phyloP scores from a whole-genome alignment of 164 flowering plant species.

The Annona cherimola region DNA sequence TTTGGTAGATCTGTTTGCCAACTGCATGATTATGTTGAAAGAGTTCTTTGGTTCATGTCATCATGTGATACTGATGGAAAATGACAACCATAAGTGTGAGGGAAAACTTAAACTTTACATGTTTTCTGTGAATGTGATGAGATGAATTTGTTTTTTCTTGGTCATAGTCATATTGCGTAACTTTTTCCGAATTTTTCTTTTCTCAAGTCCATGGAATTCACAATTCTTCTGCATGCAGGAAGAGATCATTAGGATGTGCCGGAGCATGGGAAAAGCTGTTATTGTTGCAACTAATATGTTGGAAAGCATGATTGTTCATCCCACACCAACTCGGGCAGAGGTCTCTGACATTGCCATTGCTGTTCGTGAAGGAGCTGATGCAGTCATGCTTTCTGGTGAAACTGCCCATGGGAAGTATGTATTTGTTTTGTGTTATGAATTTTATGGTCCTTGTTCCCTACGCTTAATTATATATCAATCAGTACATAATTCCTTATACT shows the following conservation, averaged over 20 bases:
- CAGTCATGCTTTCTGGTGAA: slow-evolving; percentile 93
- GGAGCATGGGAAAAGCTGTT: slow-evolving; percentile 87
- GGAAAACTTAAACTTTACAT: not conserved
- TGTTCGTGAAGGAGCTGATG: slow-evolving; percentile 88
- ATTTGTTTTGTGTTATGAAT: not conserved
- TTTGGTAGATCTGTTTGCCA: not conserved
- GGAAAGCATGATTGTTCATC: slow-evolving; percentile 93
- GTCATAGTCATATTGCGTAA: not conserved
- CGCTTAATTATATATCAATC: too few relatives aligned
- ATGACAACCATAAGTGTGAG: too few relatives aligned
- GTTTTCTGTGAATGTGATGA: not conserved
- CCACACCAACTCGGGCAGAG: slow-evolving; percentile 91
- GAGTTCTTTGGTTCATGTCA: not conserved
- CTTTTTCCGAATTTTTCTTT: not conserved
- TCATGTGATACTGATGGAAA: too few relatives aligned
- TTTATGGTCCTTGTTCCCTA: too few relatives aligned
- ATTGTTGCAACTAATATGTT: slow-evolving; percentile 92
- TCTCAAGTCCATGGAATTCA: not conserved
- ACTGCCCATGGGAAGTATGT: slow-evolving; percentile 93
- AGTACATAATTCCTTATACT: too few relatives aligned
- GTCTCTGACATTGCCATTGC: slow-evolving; percentile 92
- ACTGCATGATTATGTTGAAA: too few relatives aligned
- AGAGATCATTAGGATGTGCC: slow-evolving; percentile 74
- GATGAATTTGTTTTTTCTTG: not conserved
- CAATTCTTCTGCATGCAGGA: slow-evolving; percentile 40